A percentile compares a stretch with the other conserved stretches of the same genome.
These are phyloP conservation scores for Trichosporon coremiiforme DNA, from an alignment of 1,284 basidiomycete genomes.

Conservation along the genomic window DNA sequence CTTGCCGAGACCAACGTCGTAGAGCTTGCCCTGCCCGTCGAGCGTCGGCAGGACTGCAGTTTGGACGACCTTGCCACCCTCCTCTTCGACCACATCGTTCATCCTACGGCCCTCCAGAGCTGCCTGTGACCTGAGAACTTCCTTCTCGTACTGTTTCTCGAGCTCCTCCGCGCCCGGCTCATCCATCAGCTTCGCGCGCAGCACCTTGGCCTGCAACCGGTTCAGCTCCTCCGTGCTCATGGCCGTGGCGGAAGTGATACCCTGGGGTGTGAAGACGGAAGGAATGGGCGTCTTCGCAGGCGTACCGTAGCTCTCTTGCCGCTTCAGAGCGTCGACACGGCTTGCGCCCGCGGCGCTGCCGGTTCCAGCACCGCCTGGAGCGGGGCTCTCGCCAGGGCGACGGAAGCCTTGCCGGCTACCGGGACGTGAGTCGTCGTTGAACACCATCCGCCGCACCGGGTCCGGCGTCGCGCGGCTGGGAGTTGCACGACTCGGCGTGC, in stretches of 20 bases:
- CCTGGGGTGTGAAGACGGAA: constrained; percentile 77
- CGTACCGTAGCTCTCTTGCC: constrained; percentile 36
- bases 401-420: constrained; percentile 77
- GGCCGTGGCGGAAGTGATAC: constrained; percentile 46
- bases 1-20: constrained; percentile 78
- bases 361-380: constrained; percentile 30
- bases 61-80: constrained; percentile 52
- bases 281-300: constrained; percentile 71
- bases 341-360: constrained; percentile 52
- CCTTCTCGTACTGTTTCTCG: constrained; percentile 78
- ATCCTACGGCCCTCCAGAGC: constrained; percentile 23
- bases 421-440: constrained; percentile 55
- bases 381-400: constrained; percentile 66
- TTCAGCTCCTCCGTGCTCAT: constrained; percentile 69
- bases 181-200: constrained; percentile 83
- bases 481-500: constrained; percentile 52
- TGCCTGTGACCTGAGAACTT: constrained; percentile 33
- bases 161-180: constrained; percentile 71
- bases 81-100: constrained; percentile 18
- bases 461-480: constrained; percentile 49
- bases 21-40: constrained; percentile 80
- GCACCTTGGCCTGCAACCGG: constrained; percentile 86
- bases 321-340: constrained; percentile 45
- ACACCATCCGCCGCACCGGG: constrained; percentile 51
- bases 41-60: constrained; percentile 87